phyloP scores from a whole-genome alignment of 306 rosid species.

The Leucaena leucocephala region DNA sequence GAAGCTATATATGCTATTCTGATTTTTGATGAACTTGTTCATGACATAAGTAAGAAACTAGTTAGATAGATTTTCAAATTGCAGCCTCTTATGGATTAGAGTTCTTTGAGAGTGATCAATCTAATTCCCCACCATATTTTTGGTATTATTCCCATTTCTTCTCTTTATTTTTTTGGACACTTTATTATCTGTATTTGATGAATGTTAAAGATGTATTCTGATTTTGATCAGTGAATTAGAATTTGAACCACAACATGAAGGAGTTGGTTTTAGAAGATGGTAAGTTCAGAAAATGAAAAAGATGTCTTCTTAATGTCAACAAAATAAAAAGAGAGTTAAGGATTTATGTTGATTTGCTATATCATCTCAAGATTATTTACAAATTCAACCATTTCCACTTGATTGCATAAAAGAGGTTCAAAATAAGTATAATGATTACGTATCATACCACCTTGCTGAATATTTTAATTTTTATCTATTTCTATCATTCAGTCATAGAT shows the following conservation, averaged over 20 bases:
- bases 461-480: background rate
- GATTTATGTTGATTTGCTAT: background rate
- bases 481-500: background rate
- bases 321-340: background rate
- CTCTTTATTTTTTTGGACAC: background rate
- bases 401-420: background rate
- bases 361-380: background rate
- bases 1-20: slow-evolving; percentile 7
- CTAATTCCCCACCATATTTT: background rate
- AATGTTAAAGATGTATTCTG: background rate
- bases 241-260: background rate
- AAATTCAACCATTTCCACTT: background rate
- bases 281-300: background rate
- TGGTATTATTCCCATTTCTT: background rate
- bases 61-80: slow-evolving; percentile 27
- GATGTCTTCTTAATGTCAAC: background rate
- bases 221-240: background rate
- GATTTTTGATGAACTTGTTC: slow-evolving; percentile 34
- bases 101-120: background rate
- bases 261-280: background rate
- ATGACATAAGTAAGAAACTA: slow-evolving; percentile 2
- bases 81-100: background rate
- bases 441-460: background rate
- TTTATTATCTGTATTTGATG: background rate
- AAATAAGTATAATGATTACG: background rate